These are phyloP conservation scores for Blastobotrys americana DNA, from an alignment of 805 yeast species.

Conservation along the genomic window DNA sequence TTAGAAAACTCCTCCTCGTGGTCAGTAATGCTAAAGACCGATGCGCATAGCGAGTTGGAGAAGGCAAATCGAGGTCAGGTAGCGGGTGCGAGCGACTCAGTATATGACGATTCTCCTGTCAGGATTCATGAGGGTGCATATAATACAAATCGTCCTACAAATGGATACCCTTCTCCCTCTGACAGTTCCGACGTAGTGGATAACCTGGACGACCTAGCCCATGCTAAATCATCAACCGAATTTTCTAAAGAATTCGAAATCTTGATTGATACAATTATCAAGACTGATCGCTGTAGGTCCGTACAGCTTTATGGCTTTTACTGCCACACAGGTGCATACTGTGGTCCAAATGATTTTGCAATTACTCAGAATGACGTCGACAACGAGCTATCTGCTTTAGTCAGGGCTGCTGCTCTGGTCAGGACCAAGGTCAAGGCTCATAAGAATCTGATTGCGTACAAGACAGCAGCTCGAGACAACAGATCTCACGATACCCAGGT, in stretches of 20 bases:
- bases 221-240: constrained; percentile 5
- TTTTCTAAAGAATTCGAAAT: background rate
- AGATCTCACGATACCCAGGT: constrained; percentile 2
- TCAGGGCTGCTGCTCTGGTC: constrained; percentile 42
- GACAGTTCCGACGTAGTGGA: background rate
- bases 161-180: background rate
- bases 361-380: constrained; percentile 42
- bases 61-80: no score
- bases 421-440: constrained; percentile 17
- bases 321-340: constrained; percentile 73
- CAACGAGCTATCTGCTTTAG: constrained; percentile 49
- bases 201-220: background rate
- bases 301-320: constrained; percentile 53
- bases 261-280: background rate
- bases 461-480: constrained; percentile 31
- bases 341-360: constrained; percentile 38
- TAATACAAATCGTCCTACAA: no score
- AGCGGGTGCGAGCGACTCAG: no score
- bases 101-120: no score
- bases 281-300: background rate
- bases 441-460: constrained; percentile 45
- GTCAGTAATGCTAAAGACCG: constrained; percentile 59
- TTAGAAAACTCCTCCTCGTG: constrained; percentile 32
- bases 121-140: no score
- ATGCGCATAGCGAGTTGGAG: no score